A percentile compares a stretch with the other conserved stretches of the same genome.
Evolutionary conservation across 176 grass and related monocot genomes (phyloP).

Genomic region (Bonia amplexicaulis): DNA sequence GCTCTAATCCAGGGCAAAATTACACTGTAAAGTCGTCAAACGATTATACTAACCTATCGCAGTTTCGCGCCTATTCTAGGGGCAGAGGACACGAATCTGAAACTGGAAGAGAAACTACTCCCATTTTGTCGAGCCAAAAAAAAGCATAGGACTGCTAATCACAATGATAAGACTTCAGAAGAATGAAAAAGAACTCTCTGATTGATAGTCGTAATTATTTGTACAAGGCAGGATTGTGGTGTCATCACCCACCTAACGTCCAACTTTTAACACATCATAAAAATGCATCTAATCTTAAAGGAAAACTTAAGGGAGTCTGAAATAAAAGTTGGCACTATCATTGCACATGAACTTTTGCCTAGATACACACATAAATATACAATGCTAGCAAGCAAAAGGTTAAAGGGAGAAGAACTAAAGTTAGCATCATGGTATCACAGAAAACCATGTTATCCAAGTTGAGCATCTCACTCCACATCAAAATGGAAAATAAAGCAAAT

Average conservation of each 20-base stretch:
- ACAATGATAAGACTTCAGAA: background rate
- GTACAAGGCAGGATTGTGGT: background rate
- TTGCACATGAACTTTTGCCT: conserved; percentile 19
- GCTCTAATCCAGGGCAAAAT: background rate
- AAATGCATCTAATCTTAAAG: background rate
- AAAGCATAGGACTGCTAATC: background rate
- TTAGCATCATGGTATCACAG: conserved; percentile 23
- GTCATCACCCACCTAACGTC: conserved; percentile 20
- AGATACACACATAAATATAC: background rate
- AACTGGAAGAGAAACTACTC: background rate
- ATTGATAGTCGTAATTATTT: background rate
- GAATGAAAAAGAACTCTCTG: background rate
- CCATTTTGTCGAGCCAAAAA: background rate
- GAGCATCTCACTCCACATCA: conserved; percentile 25
- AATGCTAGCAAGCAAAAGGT: conserved; percentile 3
- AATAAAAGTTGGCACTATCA: conserved; percentile 32
- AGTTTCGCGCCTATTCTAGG: background rate
- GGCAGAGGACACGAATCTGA: background rate
- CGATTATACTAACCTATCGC: background rate
- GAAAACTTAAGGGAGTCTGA: background rate
- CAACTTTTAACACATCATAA: conserved; percentile 15
- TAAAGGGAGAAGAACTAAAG: conserved; percentile 18
- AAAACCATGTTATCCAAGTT: conserved; percentile 12
- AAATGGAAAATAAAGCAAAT: background rate
- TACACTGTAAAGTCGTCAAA: background rate